Conservation (phyloP, 768 basidiomycete genomes). For the Podaxis mareebaensis region DNA sequence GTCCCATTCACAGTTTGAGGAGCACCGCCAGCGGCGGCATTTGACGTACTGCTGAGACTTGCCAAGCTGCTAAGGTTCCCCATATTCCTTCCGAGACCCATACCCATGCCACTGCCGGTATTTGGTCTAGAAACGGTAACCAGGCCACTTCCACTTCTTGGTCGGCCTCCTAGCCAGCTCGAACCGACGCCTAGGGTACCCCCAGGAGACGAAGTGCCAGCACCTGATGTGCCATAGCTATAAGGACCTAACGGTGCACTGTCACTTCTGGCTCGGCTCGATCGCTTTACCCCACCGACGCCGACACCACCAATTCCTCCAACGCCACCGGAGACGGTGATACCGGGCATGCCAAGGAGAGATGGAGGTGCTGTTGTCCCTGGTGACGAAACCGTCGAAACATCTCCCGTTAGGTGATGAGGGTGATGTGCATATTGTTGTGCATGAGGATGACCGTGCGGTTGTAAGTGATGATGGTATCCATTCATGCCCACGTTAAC, state of each 20-base stretch:
- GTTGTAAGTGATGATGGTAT: constrained; percentile 13
- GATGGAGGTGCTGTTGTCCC: constrained; percentile 11
- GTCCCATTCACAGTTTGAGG: background rate
- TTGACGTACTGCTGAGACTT: background rate
- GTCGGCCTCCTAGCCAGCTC: constrained; percentile 35
- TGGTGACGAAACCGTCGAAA: constrained; percentile 12
- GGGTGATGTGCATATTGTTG: constrained; percentile 11
- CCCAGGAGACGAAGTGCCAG: constrained; percentile 22
- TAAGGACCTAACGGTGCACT: constrained; percentile 64
- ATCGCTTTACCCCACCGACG: constrained; percentile 37
- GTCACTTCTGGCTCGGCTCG: constrained; percentile 63
- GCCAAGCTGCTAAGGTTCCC: constrained; percentile 10
- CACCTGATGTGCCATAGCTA: constrained; percentile 6
- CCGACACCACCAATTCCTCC: constrained; percentile 4
- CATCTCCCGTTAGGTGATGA: constrained; percentile 11
- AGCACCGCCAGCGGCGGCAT: background rate
- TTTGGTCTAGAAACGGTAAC: constrained; percentile 19
- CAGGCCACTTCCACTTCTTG: constrained; percentile 54
- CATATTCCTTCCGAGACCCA: constrained; percentile 17
- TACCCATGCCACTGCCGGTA: constrained; percentile 13
- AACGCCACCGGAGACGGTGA: constrained; percentile 1
- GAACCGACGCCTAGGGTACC: constrained; percentile 25
- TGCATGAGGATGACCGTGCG: constrained; percentile 7
- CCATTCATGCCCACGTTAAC: constrained; percentile 24
- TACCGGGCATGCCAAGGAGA: constrained; percentile 11